Percentiles rank a stretch among this genome's conserved stretches.
Evolutionary conservation across 306 rosid species (phyloP).

Genomic region (Crotalaria pallida): DNA sequence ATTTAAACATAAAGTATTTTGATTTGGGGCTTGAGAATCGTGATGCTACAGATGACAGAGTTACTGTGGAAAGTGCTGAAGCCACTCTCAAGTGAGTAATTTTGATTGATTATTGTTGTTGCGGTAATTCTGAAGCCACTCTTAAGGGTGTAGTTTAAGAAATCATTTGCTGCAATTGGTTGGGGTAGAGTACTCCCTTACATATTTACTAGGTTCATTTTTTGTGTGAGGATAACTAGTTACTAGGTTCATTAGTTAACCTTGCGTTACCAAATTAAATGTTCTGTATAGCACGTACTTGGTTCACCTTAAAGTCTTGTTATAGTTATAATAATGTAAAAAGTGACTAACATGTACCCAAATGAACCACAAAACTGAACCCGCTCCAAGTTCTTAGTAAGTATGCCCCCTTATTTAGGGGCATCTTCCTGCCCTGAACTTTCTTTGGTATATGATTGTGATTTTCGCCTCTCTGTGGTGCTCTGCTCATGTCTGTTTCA

Average conservation of each 20-base stretch:
- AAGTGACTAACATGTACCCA: too few species aligned
- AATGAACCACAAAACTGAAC: too few species aligned
- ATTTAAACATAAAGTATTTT: constrained; percentile 83
- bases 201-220: too few species aligned
- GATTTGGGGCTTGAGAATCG: constrained; percentile 87
- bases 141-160: neutral
- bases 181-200: neutral
- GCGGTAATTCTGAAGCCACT: too few species aligned
- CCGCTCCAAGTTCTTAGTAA: too few species aligned
- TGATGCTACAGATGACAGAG: constrained; percentile 79
- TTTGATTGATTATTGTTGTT: constrained; percentile 1
- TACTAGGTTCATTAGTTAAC: too few species aligned
- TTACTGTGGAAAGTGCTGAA: constrained; percentile 88
- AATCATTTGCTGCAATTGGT: neutral
- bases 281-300: too few species aligned
- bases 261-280: too few species aligned
- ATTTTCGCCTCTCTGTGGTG: neutral
- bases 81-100: constrained; percentile 77
- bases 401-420: neutral
- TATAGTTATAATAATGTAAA: too few species aligned
- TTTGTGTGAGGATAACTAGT: too few species aligned
- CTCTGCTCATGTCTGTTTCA: neutral
- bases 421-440: neutral
- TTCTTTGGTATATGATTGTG: neutral
- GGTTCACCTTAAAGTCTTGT: too few species aligned